These are phyloP conservation scores for Arthrobotrys sinensis DNA, from an alignment of 2,329 filamentous ascomycete genomes.

Conservation along the genomic window DNA sequence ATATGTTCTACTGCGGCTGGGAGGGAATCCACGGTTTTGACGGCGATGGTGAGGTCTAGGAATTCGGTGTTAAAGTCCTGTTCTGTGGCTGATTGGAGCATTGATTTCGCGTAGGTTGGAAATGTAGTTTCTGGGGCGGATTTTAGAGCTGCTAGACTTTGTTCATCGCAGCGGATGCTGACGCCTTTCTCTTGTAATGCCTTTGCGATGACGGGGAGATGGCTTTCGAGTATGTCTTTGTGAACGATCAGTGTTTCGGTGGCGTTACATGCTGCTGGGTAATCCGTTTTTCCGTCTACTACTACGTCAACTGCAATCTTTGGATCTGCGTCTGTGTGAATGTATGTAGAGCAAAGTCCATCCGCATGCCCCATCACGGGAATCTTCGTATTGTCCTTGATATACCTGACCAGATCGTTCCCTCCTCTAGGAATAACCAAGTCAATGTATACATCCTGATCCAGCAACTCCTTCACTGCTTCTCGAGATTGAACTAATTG, in stretches of 20 bases:
- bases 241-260: conserved; percentile 93
- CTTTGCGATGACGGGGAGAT: conserved; percentile 80
- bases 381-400: conserved; percentile 92
- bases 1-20: conserved; percentile 87
- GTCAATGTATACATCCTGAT: conserved; percentile 88
- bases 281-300: conserved; percentile 92
- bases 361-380: conserved; percentile 97
- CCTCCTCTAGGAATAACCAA: conserved; percentile 93
- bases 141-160: conserved; percentile 77
- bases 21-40: conserved; percentile 81
- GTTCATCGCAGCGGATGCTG: conserved; percentile 82
- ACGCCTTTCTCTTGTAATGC: conserved; percentile 84
- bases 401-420: conserved; percentile 89
- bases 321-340: conserved; percentile 82
- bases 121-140: conserved; percentile 67
- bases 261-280: conserved; percentile 95
- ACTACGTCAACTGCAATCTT: conserved; percentile 82
- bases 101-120: conserved; percentile 65
- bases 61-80: conserved; percentile 90
- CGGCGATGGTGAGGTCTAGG: conserved; percentile 84
- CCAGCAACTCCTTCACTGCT: conserved; percentile 88
- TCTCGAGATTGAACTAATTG: conserved; percentile 96
- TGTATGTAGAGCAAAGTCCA: conserved; percentile 88
- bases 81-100: conserved; percentile 77
- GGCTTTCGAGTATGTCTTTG: conserved; percentile 74